These are phyloP conservation scores for Xylaria hypoxylon DNA, from an alignment of 2,329 filamentous ascomycete species.

Conservation along the genomic window DNA sequence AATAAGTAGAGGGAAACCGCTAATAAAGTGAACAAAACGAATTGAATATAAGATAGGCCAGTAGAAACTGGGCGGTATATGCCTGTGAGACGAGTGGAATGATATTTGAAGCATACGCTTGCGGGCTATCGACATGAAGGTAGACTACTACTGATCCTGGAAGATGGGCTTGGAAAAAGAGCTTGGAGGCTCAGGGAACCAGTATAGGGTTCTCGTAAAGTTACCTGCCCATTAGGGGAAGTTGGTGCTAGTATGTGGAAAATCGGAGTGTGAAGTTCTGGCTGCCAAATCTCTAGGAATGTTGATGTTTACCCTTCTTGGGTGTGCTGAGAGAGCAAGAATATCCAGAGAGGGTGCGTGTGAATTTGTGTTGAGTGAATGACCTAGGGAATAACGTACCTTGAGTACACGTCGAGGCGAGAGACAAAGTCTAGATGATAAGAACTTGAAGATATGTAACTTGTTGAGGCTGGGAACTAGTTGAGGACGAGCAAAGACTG, in stretches of 20 bases:
- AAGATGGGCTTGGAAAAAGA: neutral
- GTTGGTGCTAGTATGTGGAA: neutral
- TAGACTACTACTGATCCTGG: neutral
- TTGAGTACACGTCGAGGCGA: slow-evolving; percentile 9
- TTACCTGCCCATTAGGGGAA: too few relatives aligned
- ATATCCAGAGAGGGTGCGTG: neutral
- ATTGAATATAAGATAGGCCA: neutral
- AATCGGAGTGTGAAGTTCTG: neutral
- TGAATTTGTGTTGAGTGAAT: neutral
- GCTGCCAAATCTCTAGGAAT: neutral
- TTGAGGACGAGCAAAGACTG: slow-evolving; percentile 18
- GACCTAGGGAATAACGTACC: slow-evolving; percentile 4
- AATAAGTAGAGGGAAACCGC: neutral
- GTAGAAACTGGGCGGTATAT: neutral
- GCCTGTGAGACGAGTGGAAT: neutral
- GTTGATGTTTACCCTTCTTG: neutral
- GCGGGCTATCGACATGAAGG: neutral
- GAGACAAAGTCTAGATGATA: neutral
- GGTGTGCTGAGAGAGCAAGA: neutral
- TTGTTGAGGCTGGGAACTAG: neutral
- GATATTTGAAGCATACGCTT: neutral
- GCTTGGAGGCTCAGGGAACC: too few relatives aligned
- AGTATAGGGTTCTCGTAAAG: too few relatives aligned
- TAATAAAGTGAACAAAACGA: neutral
- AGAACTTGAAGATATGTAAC: neutral